Evolutionary conservation across 1,139 yeast genomes (phyloP).

Genomic region (Martiniozyma asiatica): DNA sequence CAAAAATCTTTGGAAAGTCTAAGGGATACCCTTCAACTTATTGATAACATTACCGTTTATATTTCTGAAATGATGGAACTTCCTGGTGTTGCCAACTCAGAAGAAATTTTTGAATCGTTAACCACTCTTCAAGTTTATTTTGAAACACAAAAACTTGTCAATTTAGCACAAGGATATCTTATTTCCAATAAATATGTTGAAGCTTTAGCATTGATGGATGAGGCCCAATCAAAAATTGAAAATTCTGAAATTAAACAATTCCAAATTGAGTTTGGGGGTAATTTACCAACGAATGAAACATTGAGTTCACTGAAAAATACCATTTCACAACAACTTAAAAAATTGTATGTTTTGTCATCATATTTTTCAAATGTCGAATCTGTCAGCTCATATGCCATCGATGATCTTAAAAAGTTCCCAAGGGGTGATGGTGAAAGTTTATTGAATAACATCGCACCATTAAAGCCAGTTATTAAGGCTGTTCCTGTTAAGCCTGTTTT

Average conservation of each 20-base stretch:
- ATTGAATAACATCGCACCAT: conserved; percentile 35
- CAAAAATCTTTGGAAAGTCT: conserved; percentile 24
- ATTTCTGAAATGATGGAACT: conserved; percentile 54
- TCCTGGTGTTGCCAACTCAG: conserved; percentile 88
- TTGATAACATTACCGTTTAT: conserved; percentile 35
- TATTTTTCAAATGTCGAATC: conserved; percentile 16
- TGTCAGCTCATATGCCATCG: conserved; percentile 28
- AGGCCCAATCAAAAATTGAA: conserved; percentile 22
- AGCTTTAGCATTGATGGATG: conserved; percentile 40
- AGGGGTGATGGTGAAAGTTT: conserved; percentile 25
- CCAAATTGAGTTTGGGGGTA: conserved; percentile 19
- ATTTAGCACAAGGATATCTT: conserved; percentile 40
- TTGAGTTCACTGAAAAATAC: conserved; percentile 23
- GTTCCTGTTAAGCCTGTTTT: conserved; percentile 76
- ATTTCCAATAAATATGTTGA: conserved; percentile 34
- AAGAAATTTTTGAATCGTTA: conserved; percentile 46
- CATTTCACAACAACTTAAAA: conserved; percentile 24
- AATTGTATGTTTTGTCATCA: conserved; percentile 42
- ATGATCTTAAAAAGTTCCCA: conserved; percentile 37
- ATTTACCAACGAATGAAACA: conserved; percentile 26
- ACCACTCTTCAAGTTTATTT: conserved; percentile 38
- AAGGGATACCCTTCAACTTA: conserved; percentile 38
- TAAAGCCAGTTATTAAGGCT: conserved; percentile 33
- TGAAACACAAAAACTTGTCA: conserved; percentile 29
- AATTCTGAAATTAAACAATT: conserved; percentile 9